Percentiles rank a stretch among this genome's conserved stretches.
Evolutionary conservation across 257 asterid genomes (phyloP).

Genomic region (Solanum infundibuliforme): DNA sequence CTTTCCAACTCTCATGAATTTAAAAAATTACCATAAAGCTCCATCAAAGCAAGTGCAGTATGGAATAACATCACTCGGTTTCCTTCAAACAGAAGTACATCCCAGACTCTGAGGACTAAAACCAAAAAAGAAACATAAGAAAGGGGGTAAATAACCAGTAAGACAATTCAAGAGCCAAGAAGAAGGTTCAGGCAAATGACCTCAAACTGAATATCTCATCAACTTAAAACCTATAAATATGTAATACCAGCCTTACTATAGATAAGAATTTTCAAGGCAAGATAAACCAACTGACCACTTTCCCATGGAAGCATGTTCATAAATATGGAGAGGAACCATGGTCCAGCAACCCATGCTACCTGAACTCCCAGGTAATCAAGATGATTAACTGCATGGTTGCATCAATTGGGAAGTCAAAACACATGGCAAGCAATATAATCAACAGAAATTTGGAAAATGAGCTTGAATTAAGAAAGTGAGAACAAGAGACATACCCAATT

Average conservation of each 20-base stretch:
- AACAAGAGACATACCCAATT: constrained; percentile 48
- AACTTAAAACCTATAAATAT: neutral
- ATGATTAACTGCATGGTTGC: constrained; percentile 63
- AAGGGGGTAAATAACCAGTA: neutral
- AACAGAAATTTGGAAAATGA: neutral
- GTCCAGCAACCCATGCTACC: constrained; percentile 91
- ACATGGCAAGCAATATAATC: neutral
- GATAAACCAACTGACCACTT: constrained; percentile 51
- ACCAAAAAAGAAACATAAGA: constrained; percentile 6
- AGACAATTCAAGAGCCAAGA: neutral
- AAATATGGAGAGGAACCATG: constrained; percentile 88
- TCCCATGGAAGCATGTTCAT: constrained; percentile 99
- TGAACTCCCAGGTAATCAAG: constrained; percentile 93
- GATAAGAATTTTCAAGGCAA: neutral
- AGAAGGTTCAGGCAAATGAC: neutral
- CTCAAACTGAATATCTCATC: neutral
- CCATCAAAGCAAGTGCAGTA: constrained; percentile 81
- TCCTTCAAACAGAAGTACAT: constrained; percentile 88
- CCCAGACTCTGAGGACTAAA: constrained; percentile 94
- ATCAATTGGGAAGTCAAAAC: constrained; percentile 10
- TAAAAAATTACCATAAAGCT: constrained; percentile 61
- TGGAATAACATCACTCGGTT: constrained; percentile 88
- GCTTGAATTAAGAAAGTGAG: neutral
- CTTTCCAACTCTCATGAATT: neutral
- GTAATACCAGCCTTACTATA: neutral